Evolutionary conservation across 192 early-diverging fungal species (phyloP), one percentile per base, ranked within the genome.

Genomic region (Globomyces pollinis-pini): DNA sequence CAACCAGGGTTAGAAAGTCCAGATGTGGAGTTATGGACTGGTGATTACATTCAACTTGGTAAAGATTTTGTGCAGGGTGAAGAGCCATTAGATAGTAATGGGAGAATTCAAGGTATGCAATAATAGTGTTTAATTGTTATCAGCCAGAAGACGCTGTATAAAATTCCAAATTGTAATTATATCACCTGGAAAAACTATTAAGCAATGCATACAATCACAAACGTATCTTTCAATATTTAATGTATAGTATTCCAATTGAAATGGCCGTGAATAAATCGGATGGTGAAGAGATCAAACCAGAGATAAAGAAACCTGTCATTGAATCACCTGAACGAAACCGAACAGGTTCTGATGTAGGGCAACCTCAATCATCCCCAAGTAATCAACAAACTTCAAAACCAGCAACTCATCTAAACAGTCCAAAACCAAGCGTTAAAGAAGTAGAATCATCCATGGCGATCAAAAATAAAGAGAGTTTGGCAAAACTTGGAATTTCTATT

Each of bases 1-100:
- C 39, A 38, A 24, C 32, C 68, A 1, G 72, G 75, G 0, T 24
- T 41, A 23, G 41, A 44, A 38, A 67, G 63, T 44, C 58, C 54
- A 12, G 32, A 35, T 12, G 36, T 65, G 18, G 61, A 69, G 26
- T 5, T 77, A 6, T n/a, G 56, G 8, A 62, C 51, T 23, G 71
- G 75, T 15, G 75, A 77, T 41, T 60, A 51, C 24, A 59, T 77
- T 18, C 75, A 77, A 52, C 39, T 77, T 12, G 75, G 75, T 6
- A 77, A 62, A 60, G 75, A 77, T 50, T 77, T 62, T 54, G 1
- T 71, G 2, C 44, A 47, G 28, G 53, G 12, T 15, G 67, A 77
- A 18, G 57, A 63, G 12, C 64, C 39, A 1, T 15, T 34, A 6
- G 62, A 56, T 13, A 43, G 42, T 12, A 32, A 58, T 16, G 65